These are phyloP conservation scores for Zea luxurians DNA, from an alignment of 176 grass and related monocot genomes.

Conservation along the genomic window DNA sequence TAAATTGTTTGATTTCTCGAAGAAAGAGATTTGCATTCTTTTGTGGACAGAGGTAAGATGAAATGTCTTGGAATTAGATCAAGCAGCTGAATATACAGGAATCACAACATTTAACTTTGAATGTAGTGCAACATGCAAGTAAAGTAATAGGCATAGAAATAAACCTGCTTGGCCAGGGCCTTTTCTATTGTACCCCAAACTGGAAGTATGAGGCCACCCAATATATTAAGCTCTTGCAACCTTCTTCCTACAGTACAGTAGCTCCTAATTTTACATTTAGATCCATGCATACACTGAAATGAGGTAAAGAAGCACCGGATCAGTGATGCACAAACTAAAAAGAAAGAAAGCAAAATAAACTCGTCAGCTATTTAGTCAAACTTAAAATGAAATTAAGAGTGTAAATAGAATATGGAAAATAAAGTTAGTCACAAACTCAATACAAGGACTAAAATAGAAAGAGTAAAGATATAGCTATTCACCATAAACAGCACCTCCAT, in stretches of 20 bases:
- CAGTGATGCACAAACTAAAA: conserved; percentile 28
- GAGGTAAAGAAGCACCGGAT: conserved; percentile 23
- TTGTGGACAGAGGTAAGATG: neutral
- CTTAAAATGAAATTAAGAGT: conserved; percentile 7
- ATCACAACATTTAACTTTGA: neutral
- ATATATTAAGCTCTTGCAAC: conserved; percentile 87
- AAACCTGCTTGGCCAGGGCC: conserved; percentile 85
- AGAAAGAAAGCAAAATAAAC: conserved; percentile 1
- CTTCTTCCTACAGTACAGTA: conserved; percentile 95
- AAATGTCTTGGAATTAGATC: conserved; percentile 15
- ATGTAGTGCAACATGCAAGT: neutral
- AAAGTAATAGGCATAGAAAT: conserved; percentile 29
- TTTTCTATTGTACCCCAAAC: conserved; percentile 93
- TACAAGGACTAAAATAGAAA: conserved; percentile 9
- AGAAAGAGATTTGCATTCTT: too few species aligned
- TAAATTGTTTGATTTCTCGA: too few species aligned
- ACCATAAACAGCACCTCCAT: conserved; percentile 3
- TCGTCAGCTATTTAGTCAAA: neutral
- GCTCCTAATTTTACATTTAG: conserved; percentile 89
- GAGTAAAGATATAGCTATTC: conserved; percentile 28
- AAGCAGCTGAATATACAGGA: conserved; percentile 26
- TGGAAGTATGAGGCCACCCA: conserved; percentile 97
- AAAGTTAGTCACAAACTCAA: conserved; percentile 9
- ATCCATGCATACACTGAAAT: conserved; percentile 99
- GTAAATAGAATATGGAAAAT: conserved; percentile 19